Evolutionary conservation across 208 protist species (phyloP), one percentile per base, ranked within the genome.

Genomic region (Herpetomonas tarakana): DNA sequence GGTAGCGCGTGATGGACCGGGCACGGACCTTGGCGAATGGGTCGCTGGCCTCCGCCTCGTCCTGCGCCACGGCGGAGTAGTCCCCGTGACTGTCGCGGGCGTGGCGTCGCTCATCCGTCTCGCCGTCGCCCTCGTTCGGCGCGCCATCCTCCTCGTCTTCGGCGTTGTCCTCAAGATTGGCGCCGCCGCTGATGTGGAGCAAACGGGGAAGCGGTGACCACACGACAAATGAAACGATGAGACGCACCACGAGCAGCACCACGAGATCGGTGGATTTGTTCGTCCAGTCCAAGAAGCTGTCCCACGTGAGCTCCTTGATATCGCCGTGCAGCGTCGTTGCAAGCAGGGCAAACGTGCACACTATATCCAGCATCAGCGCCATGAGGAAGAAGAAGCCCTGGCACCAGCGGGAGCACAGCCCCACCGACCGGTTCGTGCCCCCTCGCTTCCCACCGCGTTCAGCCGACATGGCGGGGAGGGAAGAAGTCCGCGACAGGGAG

Each of bases 1-100:
- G 58, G 22, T 63, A 47, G 1, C 76, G 76, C 49, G 63, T 19
- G 22, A 63, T 49, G 12, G 69, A 65, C 11, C 69, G 69, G 1
- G 12, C 21, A 3, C 56, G 62, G 46, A 55, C 49, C 4, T 16
- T 54, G 14, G 55, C 57, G 21, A 74, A 69, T 0, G 31, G 35
- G 47, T 63, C 52, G n/a, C 51, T 44, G n/a, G 19, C 49, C 0
- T 38, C 57, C 0, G 22, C 11, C 0, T 27, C 27, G 44, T 63
- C 50, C 14, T 55, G 3, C 4, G 55, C 22, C 24, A 73, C 12
- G n/a, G 21, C 22, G 3, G 49, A 22, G 39, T 65, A 68, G 47
- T 44, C 50, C 24, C 57, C 63, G 1, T 60, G 60, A 16, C 55
- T 14, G 18, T 59, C 29, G 3, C 49, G 47, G 22, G 9, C 47